Base-by-base conservation (phyloP, 495 filamentous ascomycete species). In the Rhypophila decipiens region DNA sequence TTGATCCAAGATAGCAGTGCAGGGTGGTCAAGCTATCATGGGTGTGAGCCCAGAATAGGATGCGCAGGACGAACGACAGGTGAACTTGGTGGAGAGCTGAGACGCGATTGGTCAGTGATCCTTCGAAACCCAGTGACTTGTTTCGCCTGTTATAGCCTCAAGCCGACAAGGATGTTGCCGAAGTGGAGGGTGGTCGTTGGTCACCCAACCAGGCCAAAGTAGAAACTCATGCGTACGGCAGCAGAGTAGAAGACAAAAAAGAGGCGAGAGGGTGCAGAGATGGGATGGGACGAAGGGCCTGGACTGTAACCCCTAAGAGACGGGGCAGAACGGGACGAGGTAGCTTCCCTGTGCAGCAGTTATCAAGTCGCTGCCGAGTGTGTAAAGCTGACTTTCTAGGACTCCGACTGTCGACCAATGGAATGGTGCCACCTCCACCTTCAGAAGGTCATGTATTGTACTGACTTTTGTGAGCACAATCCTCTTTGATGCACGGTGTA, bases 141-240 rank as follows among this genome's bases (percentile, higher is more conserved):
- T 46, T 36, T 40, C 46, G 44, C 55, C 36, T 50, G 38, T 24
- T 61, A 61, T 58, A 57, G 50, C 50, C 36, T 52, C 47, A 37
- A 46, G 18, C 41, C 29, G 27, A 29, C 55, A 61, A 44, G 58
- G 58, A 53, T 61, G 37, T 43, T 46, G 52, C 38, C 46, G 50
- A 51, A 39, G 50, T 47, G 23, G 50, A 46, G 22, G 24, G 24
- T n/a, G 10, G 17, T 27, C 23, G 7, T 5, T 43, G 11, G 22
- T 41, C 24, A 43, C 41, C 38, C 21, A 29, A 21, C 10, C 41
- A n/a, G 9, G 15, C 35, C 35, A 37, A 17, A 17, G 12, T 15
- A 9, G 13, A 31, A 31, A 31, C 13, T 13, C 7, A 31, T 31
- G 27, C 27, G 27, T 31, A n/a, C n/a, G n/a, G n/a, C n/a, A 31